Evolutionary conservation across 495 filamentous ascomycete genomes (phyloP).

Genomic region (Penicillium herquei): DNA sequence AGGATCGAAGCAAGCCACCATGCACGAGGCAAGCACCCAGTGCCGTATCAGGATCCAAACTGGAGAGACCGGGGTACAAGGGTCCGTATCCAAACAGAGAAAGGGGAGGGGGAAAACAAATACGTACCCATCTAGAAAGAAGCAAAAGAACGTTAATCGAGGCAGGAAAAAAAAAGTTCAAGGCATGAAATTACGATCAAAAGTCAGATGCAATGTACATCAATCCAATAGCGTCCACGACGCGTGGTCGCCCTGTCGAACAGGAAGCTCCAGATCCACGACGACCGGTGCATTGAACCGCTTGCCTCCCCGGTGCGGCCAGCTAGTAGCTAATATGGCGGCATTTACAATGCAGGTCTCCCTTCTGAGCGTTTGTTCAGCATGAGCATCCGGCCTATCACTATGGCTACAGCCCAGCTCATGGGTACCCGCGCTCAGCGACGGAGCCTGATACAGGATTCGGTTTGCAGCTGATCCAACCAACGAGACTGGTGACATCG

Average conservation of each 20-base stretch:
- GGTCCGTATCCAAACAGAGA: background rate
- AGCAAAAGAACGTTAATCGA: background rate
- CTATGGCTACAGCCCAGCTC: background rate
- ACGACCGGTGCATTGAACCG: slow-evolving; percentile 73
- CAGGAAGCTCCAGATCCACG: slow-evolving; percentile 71
- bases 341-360: slow-evolving; percentile 81
- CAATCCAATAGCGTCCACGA: background rate
- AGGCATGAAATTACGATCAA: no score
- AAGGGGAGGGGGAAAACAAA: no score
- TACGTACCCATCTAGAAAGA: no score
- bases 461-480: slow-evolving; percentile 8
- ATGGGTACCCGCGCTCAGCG: slow-evolving; percentile 6
- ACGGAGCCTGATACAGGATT: background rate
- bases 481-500: slow-evolving; percentile 11
- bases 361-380: slow-evolving; percentile 37
- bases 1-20: slow-evolving; percentile 24
- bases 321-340: slow-evolving; percentile 65
- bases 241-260: slow-evolving; percentile 25
- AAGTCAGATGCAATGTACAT: slow-evolving; percentile 15
- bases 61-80: background rate
- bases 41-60: slow-evolving; percentile 5
- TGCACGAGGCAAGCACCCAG: slow-evolving; percentile 2
- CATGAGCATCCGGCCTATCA: background rate
- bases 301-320: slow-evolving; percentile 59
- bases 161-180: background rate